phyloP scores from a whole-genome alignment of 768 basidiomycete species.

The Myochromella boudieri region DNA sequence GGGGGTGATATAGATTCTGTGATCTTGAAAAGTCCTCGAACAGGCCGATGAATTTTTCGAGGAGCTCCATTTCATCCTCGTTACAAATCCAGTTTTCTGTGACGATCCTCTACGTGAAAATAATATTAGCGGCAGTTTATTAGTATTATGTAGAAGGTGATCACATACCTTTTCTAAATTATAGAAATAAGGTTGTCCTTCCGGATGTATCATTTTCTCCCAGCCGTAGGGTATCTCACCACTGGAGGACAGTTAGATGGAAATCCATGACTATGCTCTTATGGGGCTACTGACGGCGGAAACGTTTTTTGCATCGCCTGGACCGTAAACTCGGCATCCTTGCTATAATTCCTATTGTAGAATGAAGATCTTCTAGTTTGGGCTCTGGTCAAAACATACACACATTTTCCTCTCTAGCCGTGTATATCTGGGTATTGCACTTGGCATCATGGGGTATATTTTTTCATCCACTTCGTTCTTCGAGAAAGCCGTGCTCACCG shows the following conservation, averaged over 20 bases:
- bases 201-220: conserved; percentile 8
- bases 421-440: not conserved
- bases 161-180: not conserved
- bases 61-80: not conserved
- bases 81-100: conserved; percentile 12
- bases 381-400: not conserved
- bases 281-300: not conserved
- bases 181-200: conserved; percentile 15
- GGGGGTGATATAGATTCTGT: not conserved
- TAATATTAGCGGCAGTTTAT: not conserved
- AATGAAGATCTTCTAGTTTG: not conserved
- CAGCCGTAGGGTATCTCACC: conserved; percentile 7
- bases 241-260: not conserved
- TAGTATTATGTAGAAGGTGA: not conserved
- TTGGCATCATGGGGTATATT: not conserved
- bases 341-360: not conserved
- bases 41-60: not conserved
- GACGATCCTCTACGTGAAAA: conserved; percentile 5
- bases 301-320: not conserved
- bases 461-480: not conserved
- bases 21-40: not conserved
- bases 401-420: not conserved
- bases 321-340: not conserved
- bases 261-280: not conserved
- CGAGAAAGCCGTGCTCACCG: not conserved